phyloP scores from a whole-genome alignment of 1,139 yeast species.

The Protomyces macrosporus region DNA sequence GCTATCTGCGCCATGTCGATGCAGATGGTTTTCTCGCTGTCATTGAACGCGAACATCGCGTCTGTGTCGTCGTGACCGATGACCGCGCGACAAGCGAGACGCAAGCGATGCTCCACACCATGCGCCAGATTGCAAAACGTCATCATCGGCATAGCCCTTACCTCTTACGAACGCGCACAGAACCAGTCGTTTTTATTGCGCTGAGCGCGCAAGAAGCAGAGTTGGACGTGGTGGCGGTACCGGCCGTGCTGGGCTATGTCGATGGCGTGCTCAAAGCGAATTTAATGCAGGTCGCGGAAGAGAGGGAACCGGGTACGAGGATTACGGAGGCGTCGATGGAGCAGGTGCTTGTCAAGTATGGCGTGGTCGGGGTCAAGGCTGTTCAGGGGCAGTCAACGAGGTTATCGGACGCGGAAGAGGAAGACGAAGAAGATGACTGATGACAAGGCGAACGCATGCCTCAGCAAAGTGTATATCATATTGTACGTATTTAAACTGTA shows the following conservation, averaged over 20 bases:
- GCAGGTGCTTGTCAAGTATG: constrained; percentile 15
- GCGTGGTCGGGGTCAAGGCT: constrained; percentile 1
- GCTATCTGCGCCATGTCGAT: constrained; percentile 9
- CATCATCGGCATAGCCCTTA: not conserved
- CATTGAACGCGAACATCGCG: constrained; percentile 15
- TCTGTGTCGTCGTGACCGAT: constrained; percentile 24
- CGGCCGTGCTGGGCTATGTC: constrained; percentile 27
- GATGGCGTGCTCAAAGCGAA: constrained; percentile 27
- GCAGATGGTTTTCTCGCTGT: constrained; percentile 17
- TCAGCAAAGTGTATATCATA: not conserved
- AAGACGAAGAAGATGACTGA: constrained; percentile 1
- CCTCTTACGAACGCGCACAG: constrained; percentile 3
- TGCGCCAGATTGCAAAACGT: constrained; percentile 3
- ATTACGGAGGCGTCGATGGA: constrained; percentile 11
- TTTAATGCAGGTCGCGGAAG: constrained; percentile 28
- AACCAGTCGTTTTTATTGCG: constrained; percentile 5
- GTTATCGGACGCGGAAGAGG: not conserved
- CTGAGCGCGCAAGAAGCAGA: constrained; percentile 25
- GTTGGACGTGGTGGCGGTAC: constrained; percentile 26
- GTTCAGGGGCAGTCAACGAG: not conserved
- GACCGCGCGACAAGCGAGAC: not conserved
- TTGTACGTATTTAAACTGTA: not conserved
- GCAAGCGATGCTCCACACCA: not conserved
- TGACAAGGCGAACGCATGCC: not conserved
- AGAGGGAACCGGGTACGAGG: constrained; percentile 14